These are phyloP conservation scores for Fusarium begoniae DNA, from an alignment of 2,329 filamentous ascomycete species.

Conservation along the genomic window DNA sequence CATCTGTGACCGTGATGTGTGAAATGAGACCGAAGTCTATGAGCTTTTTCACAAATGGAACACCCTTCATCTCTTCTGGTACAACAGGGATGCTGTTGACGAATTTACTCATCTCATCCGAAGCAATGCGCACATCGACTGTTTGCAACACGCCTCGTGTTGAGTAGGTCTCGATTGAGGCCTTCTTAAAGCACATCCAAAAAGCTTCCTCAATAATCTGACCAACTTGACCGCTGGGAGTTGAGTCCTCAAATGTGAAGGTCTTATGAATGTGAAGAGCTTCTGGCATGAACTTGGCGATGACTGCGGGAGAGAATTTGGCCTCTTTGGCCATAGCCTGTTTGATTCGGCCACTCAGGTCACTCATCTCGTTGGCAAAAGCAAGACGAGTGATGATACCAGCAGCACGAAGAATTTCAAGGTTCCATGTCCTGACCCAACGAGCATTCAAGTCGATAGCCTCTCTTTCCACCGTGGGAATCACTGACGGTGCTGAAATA, in stretches of 20 bases:
- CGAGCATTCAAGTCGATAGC: conserved; percentile 96
- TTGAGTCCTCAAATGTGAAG: conserved; percentile 89
- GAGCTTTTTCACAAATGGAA: conserved; percentile 81
- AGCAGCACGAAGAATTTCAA: conserved; percentile 89
- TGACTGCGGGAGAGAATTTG: conserved; percentile 69
- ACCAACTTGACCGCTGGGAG: conserved; percentile 84
- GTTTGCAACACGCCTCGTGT: conserved; percentile 88
- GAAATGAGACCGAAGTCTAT: conserved; percentile 87
- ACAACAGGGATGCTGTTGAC: conserved; percentile 89
- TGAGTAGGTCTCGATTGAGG: conserved; percentile 87
- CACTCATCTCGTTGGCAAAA: conserved; percentile 86
- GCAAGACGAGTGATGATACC: conserved; percentile 90
- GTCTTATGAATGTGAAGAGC: conserved; percentile 86
- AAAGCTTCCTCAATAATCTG: conserved; percentile 94
- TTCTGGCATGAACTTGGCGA: conserved; percentile 76
- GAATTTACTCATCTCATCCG: conserved; percentile 74
- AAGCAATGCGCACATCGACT: conserved; percentile 79
- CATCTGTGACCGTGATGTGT: conserved; percentile 86
- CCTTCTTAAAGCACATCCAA: conserved; percentile 87
- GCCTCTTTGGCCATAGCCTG: conserved; percentile 55
- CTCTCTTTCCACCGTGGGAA: conserved; percentile 96
- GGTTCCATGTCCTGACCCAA: conserved; percentile 95
- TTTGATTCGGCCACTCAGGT: conserved; percentile 71
- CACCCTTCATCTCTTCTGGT: conserved; percentile 76
- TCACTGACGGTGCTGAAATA: conserved; percentile 94